phyloP scores from a whole-genome alignment of 2,329 filamentous ascomycete genomes.

The Neurospora crassa region DNA sequence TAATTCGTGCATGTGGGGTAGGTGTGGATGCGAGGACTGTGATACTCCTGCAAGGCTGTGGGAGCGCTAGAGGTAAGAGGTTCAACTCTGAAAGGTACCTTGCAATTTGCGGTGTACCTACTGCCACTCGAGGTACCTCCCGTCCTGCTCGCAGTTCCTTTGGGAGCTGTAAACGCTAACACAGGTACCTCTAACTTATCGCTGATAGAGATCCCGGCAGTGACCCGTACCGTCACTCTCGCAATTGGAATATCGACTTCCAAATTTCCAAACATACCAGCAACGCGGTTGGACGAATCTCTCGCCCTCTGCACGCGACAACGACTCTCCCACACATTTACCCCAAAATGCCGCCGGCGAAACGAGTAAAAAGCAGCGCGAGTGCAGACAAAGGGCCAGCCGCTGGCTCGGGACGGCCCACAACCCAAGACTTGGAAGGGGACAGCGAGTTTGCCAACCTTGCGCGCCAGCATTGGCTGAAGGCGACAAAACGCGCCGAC shows the following conservation, averaged over 20 bases:
- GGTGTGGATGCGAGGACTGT: neutral
- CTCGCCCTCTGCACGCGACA: slow-evolving; percentile 12
- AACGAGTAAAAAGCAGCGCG: slow-evolving; percentile 45
- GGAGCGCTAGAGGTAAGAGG: neutral
- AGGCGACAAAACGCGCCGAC: slow-evolving; percentile 37
- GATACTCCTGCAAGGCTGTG: neutral
- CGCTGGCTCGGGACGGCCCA: slow-evolving; percentile 42
- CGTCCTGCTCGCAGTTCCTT: neutral
- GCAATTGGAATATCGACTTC: neutral
- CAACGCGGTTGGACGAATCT: slow-evolving; percentile 13
- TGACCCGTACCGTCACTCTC: neutral
- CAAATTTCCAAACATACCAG: slow-evolving; percentile 7
- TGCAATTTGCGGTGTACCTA: neutral
- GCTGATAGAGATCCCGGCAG: neutral
- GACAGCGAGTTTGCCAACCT: slow-evolving; percentile 66
- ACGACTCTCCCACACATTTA: slow-evolving; percentile 5
- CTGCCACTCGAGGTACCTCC: neutral
- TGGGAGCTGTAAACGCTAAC: neutral
- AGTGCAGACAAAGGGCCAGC: slow-evolving; percentile 28
- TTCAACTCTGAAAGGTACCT: neutral
- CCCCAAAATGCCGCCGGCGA: slow-evolving; percentile 45
- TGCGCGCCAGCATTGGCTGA: slow-evolving; percentile 79
- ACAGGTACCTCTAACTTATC: neutral
- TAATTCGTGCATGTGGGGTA: neutral
- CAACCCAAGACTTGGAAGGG: slow-evolving; percentile 59